Evolutionary conservation across 2,329 filamentous ascomycete genomes (phyloP).

Genomic region (Alternaria gansuensis): DNA sequence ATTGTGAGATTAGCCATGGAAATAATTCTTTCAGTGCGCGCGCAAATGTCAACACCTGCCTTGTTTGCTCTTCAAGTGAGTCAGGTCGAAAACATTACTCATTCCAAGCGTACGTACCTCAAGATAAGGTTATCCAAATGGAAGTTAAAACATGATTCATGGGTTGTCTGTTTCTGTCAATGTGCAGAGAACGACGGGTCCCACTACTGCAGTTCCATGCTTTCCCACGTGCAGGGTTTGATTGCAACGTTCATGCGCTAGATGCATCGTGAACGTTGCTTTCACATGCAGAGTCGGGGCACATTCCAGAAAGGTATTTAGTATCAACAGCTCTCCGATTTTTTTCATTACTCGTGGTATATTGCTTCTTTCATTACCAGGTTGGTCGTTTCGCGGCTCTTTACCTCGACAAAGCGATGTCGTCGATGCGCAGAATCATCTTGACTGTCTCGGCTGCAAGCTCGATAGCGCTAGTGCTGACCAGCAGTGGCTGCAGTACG

Average conservation of each 20-base stretch:
- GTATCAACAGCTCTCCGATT: slow-evolving; percentile 15
- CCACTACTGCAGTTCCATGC: slow-evolving; percentile 15
- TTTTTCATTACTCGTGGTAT: slow-evolving; percentile 31
- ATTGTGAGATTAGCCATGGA: neutral
- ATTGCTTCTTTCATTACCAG: slow-evolving; percentile 8
- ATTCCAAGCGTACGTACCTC: neutral
- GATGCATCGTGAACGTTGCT: slow-evolving; percentile 10
- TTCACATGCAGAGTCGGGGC: slow-evolving; percentile 13
- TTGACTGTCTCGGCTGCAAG: slow-evolving; percentile 98
- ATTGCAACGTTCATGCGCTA: slow-evolving; percentile 21
- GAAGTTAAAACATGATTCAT: slow-evolving; percentile 2
- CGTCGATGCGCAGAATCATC: slow-evolving; percentile 80
- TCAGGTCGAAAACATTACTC: slow-evolving; percentile 2
- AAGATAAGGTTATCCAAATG: slow-evolving; percentile 1
- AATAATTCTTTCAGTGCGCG: neutral
- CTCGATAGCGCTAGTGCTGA: slow-evolving; percentile 97
- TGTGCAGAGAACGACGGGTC: slow-evolving; percentile 8
- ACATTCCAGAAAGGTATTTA: neutral
- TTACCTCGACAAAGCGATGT: slow-evolving; percentile 64
- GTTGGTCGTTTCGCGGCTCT: slow-evolving; percentile 3
- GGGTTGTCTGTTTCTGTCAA: slow-evolving; percentile 1
- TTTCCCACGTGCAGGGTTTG: slow-evolving; percentile 13
- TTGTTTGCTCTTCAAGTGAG: neutral
- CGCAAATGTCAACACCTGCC: neutral
- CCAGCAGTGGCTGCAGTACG: slow-evolving; percentile 91